Conservation (phyloP, 2,329 filamentous ascomycete genomes). For the Cercospora zeina region DNA sequence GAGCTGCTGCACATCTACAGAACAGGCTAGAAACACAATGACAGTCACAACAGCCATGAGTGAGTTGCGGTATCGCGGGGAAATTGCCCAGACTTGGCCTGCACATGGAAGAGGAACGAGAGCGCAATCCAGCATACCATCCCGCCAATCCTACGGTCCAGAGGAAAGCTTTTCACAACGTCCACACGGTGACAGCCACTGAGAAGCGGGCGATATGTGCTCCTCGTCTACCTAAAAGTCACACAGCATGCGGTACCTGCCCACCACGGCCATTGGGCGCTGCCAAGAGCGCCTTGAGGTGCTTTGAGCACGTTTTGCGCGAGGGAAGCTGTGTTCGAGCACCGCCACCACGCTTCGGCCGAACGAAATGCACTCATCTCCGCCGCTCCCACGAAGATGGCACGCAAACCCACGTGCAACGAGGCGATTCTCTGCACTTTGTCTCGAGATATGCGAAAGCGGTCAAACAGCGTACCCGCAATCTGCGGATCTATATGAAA, state of each 20-base stretch:
- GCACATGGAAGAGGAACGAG: no score
- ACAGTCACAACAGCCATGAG: no score
- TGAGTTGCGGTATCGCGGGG: no score
- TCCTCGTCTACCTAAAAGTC: neutral
- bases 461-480: neutral
- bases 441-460: neutral
- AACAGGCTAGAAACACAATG: no score
- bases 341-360: neutral
- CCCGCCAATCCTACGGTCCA: neutral
- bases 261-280: neutral
- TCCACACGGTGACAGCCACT: neutral
- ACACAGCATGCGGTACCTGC: neutral
- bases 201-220: neutral
- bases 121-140: neutral
- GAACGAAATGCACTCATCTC: neutral
- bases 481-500: neutral
- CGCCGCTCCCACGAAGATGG: neutral
- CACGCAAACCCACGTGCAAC: neutral
- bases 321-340: neutral
- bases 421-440: neutral
- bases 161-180: neutral
- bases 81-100: no score
- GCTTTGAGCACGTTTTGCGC: conserved; percentile 8
- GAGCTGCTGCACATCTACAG: no score
- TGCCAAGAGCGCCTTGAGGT: conserved; percentile 10